phyloP scores from a whole-genome alignment of 805 yeast species.

The Tetrapisispora nanseiensis region DNA sequence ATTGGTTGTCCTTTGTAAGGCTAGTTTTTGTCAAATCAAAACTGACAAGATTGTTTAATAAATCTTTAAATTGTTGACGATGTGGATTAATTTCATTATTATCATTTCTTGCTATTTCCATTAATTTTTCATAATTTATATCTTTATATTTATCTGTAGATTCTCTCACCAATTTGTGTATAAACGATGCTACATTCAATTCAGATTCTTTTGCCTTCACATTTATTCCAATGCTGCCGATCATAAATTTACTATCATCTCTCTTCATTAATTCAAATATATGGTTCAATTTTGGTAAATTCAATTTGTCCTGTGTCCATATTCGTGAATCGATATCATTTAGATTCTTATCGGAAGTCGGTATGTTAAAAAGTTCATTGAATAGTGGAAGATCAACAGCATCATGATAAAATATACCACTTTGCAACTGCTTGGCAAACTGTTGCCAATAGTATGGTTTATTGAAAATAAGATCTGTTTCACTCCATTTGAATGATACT shows the following conservation, averaged over 20 bases:
- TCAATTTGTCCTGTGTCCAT: background rate
- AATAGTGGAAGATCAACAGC: slow-evolving; percentile 1
- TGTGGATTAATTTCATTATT: background rate
- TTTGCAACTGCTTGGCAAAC: slow-evolving; percentile 3
- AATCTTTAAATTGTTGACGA: slow-evolving; percentile 6
- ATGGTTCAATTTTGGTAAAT: background rate
- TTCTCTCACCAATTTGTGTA: slow-evolving; percentile 19
- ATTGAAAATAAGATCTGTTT: background rate
- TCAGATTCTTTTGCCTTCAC: background rate
- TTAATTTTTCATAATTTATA: slow-evolving; percentile 18
- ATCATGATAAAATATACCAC: background rate
- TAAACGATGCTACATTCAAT: background rate
- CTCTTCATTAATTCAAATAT: background rate
- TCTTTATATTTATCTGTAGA: slow-evolving; percentile 16
- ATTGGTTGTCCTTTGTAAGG: slow-evolving; percentile 6
- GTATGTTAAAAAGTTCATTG: background rate
- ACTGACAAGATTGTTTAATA: slow-evolving; percentile 13
- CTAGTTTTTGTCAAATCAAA: slow-evolving; percentile 10
- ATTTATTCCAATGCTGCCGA: slow-evolving; percentile 2
- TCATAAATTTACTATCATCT: background rate
- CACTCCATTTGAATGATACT: slow-evolving; percentile 1
- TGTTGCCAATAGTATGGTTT: slow-evolving; percentile 7
- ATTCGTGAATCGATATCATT: background rate
- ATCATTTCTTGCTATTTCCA: slow-evolving; percentile 17
- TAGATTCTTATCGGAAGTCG: background rate